phyloP scores from a whole-genome alignment of 176 grass and related monocot species.

The Bonia amplexicaulis region DNA sequence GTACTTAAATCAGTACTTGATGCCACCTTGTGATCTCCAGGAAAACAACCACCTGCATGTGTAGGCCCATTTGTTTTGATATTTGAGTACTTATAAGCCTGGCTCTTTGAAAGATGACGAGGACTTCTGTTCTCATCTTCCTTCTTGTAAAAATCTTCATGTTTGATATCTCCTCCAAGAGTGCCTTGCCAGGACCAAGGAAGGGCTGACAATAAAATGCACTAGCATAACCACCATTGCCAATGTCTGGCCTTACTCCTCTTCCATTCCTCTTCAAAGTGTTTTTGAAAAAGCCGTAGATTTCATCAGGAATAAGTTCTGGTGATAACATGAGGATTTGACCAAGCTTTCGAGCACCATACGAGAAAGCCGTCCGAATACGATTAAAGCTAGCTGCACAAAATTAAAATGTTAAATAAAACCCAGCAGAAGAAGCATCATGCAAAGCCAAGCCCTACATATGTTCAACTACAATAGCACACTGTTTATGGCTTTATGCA shows the following conservation, averaged over 20 bases:
- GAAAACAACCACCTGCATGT: background rate
- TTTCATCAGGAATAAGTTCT: conserved; percentile 43
- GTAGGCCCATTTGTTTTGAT: conserved; percentile 1
- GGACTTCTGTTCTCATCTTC: conserved; percentile 5
- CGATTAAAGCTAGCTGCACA: conserved; percentile 71
- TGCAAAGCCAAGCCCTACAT: background rate
- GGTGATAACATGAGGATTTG: conserved; percentile 50
- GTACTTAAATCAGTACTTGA: conserved; percentile 20
- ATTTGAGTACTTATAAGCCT: background rate
- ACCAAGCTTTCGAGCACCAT: conserved; percentile 72
- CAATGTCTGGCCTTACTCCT: conserved; percentile 38
- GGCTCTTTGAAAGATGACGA: conserved; percentile 13
- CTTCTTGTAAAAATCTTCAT: conserved; percentile 28
- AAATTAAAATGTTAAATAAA: conserved; percentile 24
- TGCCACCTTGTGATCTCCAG: background rate
- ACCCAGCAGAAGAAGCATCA: background rate
- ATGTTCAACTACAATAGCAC: background rate
- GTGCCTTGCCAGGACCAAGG: conserved; percentile 1
- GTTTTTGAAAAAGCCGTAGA: conserved; percentile 62
- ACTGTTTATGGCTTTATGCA: background rate
- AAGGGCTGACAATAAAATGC: conserved; percentile 6
- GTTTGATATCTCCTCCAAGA: conserved; percentile 22
- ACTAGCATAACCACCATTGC: background rate
- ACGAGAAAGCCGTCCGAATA: conserved; percentile 66
- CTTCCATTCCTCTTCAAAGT: conserved; percentile 48